A percentile compares a stretch with the other conserved stretches of the same genome.
Evolutionary conservation across 805 yeast species (phyloP).

Genomic region (Jamesozyma jinghongensis): DNA sequence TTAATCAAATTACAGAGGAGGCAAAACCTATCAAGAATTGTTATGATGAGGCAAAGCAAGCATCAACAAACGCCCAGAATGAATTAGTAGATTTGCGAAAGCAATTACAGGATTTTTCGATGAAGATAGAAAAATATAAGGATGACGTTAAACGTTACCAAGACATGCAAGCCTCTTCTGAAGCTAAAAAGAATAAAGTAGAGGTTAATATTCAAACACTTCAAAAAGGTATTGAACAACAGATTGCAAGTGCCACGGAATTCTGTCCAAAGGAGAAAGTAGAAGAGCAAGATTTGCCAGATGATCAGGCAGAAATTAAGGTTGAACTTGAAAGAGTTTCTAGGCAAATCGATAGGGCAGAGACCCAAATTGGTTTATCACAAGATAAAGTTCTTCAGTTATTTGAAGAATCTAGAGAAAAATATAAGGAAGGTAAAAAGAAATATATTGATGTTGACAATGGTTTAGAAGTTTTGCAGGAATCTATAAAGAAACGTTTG

Average conservation of each 20-base stretch:
- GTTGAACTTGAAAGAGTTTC: slow-evolving; percentile 40
- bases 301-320: slow-evolving; percentile 40
- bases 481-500: slow-evolving; percentile 37
- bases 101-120: slow-evolving; percentile 8
- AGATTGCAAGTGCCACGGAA: slow-evolving; percentile 28
- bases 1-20: slow-evolving; percentile 14
- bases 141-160: slow-evolving; percentile 22
- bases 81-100: slow-evolving; percentile 13
- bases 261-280: slow-evolving; percentile 44
- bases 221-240: slow-evolving; percentile 24
- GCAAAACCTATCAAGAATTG: slow-evolving; percentile 14
- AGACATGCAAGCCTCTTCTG: slow-evolving; percentile 12
- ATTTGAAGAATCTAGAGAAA: slow-evolving; percentile 36
- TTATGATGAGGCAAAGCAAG: slow-evolving; percentile 12
- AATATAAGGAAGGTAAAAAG: slow-evolving; percentile 35
- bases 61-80: slow-evolving; percentile 6
- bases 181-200: slow-evolving; percentile 9
- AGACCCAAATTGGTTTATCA: slow-evolving; percentile 43
- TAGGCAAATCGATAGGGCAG: slow-evolving; percentile 41
- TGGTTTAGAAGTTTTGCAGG: slow-evolving; percentile 27
- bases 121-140: slow-evolving; percentile 16
- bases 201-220: slow-evolving; percentile 23
- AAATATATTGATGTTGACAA: slow-evolving; percentile 32
- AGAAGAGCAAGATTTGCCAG: slow-evolving; percentile 31
- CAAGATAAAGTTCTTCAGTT: slow-evolving; percentile 47